Percentiles rank a stretch among this genome's conserved stretches.
phyloP scores from a whole-genome alignment of 805 yeast species.

The Cyberlindnera xylosilytica region DNA sequence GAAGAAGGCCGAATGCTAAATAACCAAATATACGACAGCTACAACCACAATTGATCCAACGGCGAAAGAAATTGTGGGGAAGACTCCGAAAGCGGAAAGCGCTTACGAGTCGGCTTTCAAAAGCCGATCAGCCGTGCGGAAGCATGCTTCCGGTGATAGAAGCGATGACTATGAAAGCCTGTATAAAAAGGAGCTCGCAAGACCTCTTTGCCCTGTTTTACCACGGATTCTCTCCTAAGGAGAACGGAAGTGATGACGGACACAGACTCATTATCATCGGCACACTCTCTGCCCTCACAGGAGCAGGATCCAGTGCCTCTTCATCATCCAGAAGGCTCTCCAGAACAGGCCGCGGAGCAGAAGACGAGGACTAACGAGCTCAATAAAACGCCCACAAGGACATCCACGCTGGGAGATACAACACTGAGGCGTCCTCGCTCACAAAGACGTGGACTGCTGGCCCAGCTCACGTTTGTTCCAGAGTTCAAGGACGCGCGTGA shows the following conservation, averaged over 20 bases:
- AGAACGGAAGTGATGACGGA: too few species aligned
- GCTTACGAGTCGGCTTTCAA: too few species aligned
- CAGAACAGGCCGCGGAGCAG: too few species aligned
- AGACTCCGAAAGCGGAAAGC: too few species aligned
- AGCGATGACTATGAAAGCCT: background rate
- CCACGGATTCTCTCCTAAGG: too few species aligned
- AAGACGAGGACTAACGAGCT: background rate
- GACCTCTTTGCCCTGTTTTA: background rate
- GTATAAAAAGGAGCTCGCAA: too few species aligned
- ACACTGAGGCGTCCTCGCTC: slow-evolving; percentile 15
- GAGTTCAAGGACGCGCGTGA: slow-evolving; percentile 73
- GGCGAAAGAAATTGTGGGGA: too few species aligned
- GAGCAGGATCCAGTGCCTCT: background rate
- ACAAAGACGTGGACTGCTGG: slow-evolving; percentile 52
- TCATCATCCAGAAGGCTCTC: background rate
- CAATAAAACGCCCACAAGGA: background rate
- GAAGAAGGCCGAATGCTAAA: too few species aligned
- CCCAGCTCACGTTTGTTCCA: slow-evolving; percentile 49
- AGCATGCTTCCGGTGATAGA: background rate
- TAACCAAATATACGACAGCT: too few species aligned
- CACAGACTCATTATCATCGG: background rate
- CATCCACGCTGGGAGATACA: slow-evolving; percentile 4
- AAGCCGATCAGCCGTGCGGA: background rate
- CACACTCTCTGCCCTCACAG: background rate
- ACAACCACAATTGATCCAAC: too few species aligned